These are phyloP conservation scores for Neurospora terricola DNA, from an alignment of 495 filamentous ascomycete species.

Conservation along the genomic window DNA sequence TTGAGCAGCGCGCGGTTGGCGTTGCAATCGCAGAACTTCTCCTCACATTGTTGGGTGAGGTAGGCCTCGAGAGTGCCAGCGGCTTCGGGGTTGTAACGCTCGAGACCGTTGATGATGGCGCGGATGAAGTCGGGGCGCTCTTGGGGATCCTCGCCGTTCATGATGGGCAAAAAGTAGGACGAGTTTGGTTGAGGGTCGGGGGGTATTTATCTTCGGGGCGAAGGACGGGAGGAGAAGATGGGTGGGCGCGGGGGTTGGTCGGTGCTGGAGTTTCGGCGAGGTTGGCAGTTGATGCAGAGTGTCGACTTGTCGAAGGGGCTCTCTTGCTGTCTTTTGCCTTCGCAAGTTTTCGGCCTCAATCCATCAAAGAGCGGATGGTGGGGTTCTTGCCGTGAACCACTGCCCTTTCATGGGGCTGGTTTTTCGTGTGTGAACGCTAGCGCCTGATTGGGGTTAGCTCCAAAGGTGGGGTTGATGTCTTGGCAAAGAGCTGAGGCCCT, in stretches of 20 bases:
- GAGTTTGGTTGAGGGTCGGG: slow-evolving; percentile 7
- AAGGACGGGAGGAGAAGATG: slow-evolving; percentile 1
- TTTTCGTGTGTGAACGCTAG: slow-evolving; percentile 6
- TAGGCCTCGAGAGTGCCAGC: slow-evolving; percentile 92
- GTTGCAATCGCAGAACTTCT: slow-evolving; percentile 86
- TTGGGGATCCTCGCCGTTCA: slow-evolving; percentile 45
- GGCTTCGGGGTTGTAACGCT: slow-evolving; percentile 97
- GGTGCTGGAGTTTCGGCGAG: not conserved
- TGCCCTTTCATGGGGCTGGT: not conserved
- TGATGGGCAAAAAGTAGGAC: slow-evolving; percentile 27
- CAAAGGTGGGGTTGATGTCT: not conserved
- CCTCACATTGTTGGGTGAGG: slow-evolving; percentile 88
- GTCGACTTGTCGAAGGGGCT: not conserved
- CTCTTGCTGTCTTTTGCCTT: not conserved
- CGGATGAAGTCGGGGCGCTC: slow-evolving; percentile 84
- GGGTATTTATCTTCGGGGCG: not conserved
- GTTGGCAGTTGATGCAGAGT: not conserved
- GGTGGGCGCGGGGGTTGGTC: not conserved
- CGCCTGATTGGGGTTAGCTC: not conserved
- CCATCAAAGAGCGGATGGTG: not conserved
- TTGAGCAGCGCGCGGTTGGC: slow-evolving; percentile 94
- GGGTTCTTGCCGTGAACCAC: not conserved
- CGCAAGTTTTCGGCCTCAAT: not conserved
- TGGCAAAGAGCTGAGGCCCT: not conserved
- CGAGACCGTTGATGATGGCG: slow-evolving; percentile 84